These are phyloP conservation scores for Calonectria pauciramosa DNA, from an alignment of 2,329 filamentous ascomycete genomes.

Conservation along the genomic window DNA sequence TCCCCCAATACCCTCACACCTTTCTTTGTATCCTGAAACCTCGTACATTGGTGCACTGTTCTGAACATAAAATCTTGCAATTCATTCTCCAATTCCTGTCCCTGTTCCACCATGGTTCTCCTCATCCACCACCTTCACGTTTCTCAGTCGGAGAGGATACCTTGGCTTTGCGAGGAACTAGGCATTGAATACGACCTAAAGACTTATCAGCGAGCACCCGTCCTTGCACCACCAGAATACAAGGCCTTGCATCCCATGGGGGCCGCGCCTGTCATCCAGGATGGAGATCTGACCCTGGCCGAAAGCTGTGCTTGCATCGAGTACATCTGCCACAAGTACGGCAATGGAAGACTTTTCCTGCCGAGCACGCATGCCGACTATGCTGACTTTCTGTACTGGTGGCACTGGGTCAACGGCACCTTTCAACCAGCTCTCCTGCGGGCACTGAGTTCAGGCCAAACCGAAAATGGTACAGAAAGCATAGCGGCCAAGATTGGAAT, in stretches of 20 bases:
- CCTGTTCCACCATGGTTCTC: slow-evolving; percentile 43
- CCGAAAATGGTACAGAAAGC: slow-evolving; percentile 34
- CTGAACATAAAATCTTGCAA: neutral
- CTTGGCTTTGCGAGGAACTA: slow-evolving; percentile 77
- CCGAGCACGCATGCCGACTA: slow-evolving; percentile 62
- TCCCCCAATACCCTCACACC: neutral
- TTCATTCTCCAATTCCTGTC: neutral
- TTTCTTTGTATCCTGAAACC: neutral
- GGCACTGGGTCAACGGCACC: slow-evolving; percentile 67
- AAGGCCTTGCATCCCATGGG: slow-evolving; percentile 60
- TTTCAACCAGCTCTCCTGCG: slow-evolving; percentile 56
- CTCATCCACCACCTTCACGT: slow-evolving; percentile 66
- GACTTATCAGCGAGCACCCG: slow-evolving; percentile 34
- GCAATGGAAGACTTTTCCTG: slow-evolving; percentile 62
- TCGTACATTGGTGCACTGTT: neutral
- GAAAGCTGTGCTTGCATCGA: slow-evolving; percentile 73
- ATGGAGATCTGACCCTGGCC: slow-evolving; percentile 65
- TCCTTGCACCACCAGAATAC: slow-evolving; percentile 40
- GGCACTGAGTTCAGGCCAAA: slow-evolving; percentile 50
- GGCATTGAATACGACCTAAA: slow-evolving; percentile 62
- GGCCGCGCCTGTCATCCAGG: slow-evolving; percentile 72
- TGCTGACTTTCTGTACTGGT: slow-evolving; percentile 75
- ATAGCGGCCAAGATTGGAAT: slow-evolving; percentile 46
- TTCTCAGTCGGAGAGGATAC: slow-evolving; percentile 74
- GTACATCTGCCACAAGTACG: slow-evolving; percentile 71